Base-by-base conservation (phyloP, 1,284 basidiomycete genomes). In the Retiboletus flavoniger region DNA sequence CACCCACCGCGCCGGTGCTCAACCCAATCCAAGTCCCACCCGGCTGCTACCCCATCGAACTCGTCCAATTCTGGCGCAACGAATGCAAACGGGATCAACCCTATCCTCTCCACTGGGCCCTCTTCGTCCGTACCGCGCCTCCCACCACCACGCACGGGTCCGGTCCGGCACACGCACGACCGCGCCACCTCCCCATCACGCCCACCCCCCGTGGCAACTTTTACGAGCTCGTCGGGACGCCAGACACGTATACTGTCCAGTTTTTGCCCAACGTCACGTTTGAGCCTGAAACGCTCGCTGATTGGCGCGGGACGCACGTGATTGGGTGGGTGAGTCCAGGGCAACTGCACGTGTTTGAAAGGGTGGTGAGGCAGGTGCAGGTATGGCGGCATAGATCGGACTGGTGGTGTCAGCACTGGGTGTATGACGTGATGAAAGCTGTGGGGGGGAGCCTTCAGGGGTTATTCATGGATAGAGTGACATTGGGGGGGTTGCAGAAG, bases 391-490 rank as follows among this genome's bases (percentile, higher is more conserved):
- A 58, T 3, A 45, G 49, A 2, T 28, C 51, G 3, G 57, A 53
- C 2, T 72, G 67, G 70, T 50, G 63, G 36, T 56, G 50, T 26
- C 68, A 70, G 41, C 51, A 62, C 2, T 71, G 70, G 69, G 58
- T 60, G 46, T 58, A 63, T 19, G 68, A 71, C 0, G 67, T 55
- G 3, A 38, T 60, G 42, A 40, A 47, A 14, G 26, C 54, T n/a
- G 47, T 69, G 13, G 50, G 46, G 4, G 35, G 6, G 9, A 38
- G 39, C 0, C 17, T 43, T 36, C 47, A 45, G 2, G 53, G 58
- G 11, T 31, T 71, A 42, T 48, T 53, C 9, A 49, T 61, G 29
- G 57, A 59, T 1, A 47, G 40, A 41, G 17, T 60, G 21, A 47
- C 50, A 26, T 52, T 62, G 35, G 55, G 40, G 39, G 54, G 28